Base-by-base conservation (phyloP, 352 stramenopile species). In the Globisporangium iwayamae region DNA sequence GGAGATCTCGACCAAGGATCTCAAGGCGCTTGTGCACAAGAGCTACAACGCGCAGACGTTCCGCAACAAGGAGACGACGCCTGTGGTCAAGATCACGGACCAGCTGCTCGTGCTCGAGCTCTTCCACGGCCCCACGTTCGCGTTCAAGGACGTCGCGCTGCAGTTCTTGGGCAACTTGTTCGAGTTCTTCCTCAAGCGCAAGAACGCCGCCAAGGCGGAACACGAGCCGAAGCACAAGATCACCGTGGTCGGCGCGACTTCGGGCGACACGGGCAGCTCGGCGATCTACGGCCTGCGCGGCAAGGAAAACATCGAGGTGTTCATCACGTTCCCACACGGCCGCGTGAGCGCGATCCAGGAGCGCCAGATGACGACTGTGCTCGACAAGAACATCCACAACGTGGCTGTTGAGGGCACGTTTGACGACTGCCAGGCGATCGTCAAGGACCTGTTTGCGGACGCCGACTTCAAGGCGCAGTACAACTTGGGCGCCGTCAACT, bases 161-260 rank as follows among this genome's bases (percentile, higher is more conserved):
- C 97, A 99, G 83, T 99, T 99, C 76, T 82, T 99, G 16, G 97
- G 97, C 60, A 99, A 99, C 72, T 89, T 99, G 34, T 99, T 99
- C 68, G 97, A 99, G 84, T 99, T 99, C 77, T 99, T 99, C 68
- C 76, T 99, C 51, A 83, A 94, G 66, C 83, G 90, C 61, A 92
- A 91, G 71, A 95, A 94, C 67, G 85, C 71, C 73, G 67, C 45
- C 83, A 93, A 85, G 78, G 50, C 73, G 0, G 52, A 64, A 3
- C 57, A 65, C 43, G 72, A 69, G 30, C 70, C 74, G 13, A 83
- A 68, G 85, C 89, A 96, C 70, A 76, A 90, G 50, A 91, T 99
- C 51, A 98, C 97, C 7, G 97, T 99, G 30, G 81, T 99, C 10
- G 97, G 97, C 20, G 97, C 97, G 28, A 99, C 97, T 16, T 99